Conservation (phyloP, 2,329 filamentous ascomycete genomes). For the Xylariaceae sp. region DNA sequence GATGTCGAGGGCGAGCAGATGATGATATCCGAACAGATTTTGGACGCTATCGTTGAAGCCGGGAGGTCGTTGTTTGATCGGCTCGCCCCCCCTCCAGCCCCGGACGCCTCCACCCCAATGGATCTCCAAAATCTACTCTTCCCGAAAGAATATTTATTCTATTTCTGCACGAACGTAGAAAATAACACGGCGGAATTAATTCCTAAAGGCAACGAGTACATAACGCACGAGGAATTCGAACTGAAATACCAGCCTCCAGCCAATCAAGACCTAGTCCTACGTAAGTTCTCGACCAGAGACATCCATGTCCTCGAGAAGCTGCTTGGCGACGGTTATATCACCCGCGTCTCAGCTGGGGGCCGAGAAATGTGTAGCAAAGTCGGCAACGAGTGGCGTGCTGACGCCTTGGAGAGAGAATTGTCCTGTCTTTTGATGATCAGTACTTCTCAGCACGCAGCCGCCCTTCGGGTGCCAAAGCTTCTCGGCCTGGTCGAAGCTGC, state of each 20-base stretch:
- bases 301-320: constrained; percentile 26
- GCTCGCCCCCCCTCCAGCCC: constrained; percentile 19
- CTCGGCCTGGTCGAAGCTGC: constrained; percentile 21
- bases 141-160: constrained; percentile 24
- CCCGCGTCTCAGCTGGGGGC: constrained; percentile 21
- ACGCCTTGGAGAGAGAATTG: constrained; percentile 25
- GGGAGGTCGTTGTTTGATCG: constrained; percentile 24
- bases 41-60: constrained; percentile 17
- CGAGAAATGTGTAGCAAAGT: constrained; percentile 27
- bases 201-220: neutral
- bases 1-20: constrained; percentile 22
- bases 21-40: constrained; percentile 21
- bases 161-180: constrained; percentile 16
- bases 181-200: constrained; percentile 14
- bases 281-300: constrained; percentile 24
- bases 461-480: constrained; percentile 27
- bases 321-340: constrained; percentile 25
- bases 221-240: constrained; percentile 9
- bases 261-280: constrained; percentile 16
- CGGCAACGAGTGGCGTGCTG: constrained; percentile 15
- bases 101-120: neutral
- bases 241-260: constrained; percentile 17
- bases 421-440: constrained; percentile 24
- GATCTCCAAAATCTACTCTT: constrained; percentile 29
- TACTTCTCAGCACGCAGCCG: constrained; percentile 16